These are phyloP conservation scores for Aspergillus diversus DNA, from an alignment of 495 filamentous ascomycete genomes.

Conservation along the genomic window DNA sequence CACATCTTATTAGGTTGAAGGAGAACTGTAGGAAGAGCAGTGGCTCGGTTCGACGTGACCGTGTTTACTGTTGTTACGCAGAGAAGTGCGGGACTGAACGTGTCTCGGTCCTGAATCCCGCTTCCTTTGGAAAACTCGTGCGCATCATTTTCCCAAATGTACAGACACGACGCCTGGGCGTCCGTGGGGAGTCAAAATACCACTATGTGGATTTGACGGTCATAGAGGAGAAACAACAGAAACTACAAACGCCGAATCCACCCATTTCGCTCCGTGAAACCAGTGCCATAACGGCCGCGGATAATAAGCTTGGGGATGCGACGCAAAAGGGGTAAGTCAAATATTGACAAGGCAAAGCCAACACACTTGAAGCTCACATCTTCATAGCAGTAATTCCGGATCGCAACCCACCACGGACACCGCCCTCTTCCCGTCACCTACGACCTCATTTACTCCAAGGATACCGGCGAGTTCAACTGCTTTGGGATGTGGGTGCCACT, in stretches of 20 bases:
- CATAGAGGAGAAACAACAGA: constrained; percentile 53
- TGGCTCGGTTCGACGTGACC: constrained; percentile 84
- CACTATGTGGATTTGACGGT: constrained; percentile 91
- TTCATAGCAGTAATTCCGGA: constrained; percentile 39
- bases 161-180: constrained; percentile 86
- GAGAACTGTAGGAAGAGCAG: constrained; percentile 78
- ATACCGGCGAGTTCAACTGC: constrained; percentile 29
- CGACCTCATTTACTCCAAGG: constrained; percentile 41
- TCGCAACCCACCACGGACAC: constrained; percentile 63
- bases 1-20: constrained; percentile 66
- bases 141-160: constrained; percentile 94
- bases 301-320: constrained; percentile 31
- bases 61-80: constrained; percentile 93
- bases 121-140: constrained; percentile 96
- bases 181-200: constrained; percentile 97
- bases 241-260: constrained; percentile 33
- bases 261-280: constrained; percentile 31
- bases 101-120: constrained; percentile 91
- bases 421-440: constrained; percentile 70
- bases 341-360: neutral
- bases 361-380: constrained; percentile 7
- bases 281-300: constrained; percentile 22
- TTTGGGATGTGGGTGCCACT: constrained; percentile 37
- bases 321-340: constrained; percentile 42
- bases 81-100: constrained; percentile 86